Percentiles rank a stretch among this genome's conserved stretches.
Conservation (phyloP, 2,329 filamentous ascomycete genomes). For the Phialemoniopsis sp. region DNA sequence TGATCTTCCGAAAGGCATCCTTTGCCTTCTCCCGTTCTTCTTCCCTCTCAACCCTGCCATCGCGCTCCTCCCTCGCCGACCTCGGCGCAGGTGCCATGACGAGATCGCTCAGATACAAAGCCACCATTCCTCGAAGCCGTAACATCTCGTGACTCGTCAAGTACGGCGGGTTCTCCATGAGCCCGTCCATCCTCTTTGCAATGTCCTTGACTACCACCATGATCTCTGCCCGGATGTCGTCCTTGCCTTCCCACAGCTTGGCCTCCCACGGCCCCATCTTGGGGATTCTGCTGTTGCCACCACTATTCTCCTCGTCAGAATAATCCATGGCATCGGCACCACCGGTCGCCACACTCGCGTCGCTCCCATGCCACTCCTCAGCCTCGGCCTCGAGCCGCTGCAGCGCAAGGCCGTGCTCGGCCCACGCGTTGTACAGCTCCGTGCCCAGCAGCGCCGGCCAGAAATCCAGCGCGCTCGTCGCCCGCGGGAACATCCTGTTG, state of each 20-base stretch:
- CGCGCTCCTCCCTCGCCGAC: conserved; percentile 15
- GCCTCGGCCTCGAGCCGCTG: conserved; percentile 24
- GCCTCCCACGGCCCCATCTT: no score
- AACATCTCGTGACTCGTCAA: conserved; percentile 63
- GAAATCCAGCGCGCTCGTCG: conserved; percentile 68
- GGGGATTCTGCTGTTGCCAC: conserved; percentile 5
- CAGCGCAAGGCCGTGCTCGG: conserved; percentile 47
- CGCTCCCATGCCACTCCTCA: conserved; percentile 19
- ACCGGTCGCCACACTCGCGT: conserved; percentile 23
- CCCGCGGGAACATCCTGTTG: conserved; percentile 53
- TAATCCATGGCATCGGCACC: conserved; percentile 15
- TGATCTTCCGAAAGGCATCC: conserved; percentile 29
- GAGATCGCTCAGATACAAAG: conserved; percentile 72
- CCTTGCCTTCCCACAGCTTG: conserved; percentile 23
- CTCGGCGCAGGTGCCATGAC: conserved; percentile 33
- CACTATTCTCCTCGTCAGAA: conserved; percentile 8
- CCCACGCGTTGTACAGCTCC: conserved; percentile 73
- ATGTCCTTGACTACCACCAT: conserved; percentile 58
- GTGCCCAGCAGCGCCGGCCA: conserved; percentile 76
- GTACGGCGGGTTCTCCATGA: conserved; percentile 68
- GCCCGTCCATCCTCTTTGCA: conserved; percentile 63
- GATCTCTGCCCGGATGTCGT: conserved; percentile 43
- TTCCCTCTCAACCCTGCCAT: conserved; percentile 21
- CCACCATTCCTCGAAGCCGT: conserved; percentile 68
- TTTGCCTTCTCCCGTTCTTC: conserved; percentile 31